Evolutionary conservation across 2,329 filamentous ascomycete genomes (phyloP).

Genomic region (Neoascochyta sp.): DNA sequence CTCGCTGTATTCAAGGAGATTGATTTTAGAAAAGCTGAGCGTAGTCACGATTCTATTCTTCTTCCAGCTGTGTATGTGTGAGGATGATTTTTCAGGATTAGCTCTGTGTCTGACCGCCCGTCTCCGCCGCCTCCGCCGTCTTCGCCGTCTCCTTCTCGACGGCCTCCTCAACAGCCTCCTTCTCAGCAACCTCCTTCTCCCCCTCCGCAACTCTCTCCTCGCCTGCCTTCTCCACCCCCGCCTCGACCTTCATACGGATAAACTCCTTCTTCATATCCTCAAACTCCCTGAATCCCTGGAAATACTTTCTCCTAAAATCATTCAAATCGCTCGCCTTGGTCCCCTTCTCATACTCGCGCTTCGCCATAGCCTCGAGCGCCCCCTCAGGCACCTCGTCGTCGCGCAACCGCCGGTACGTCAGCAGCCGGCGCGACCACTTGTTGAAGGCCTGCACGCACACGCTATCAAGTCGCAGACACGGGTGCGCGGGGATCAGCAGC

Average conservation of each 20-base stretch:
- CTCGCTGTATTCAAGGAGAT: too few relatives aligned
- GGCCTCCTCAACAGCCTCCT: too few relatives aligned
- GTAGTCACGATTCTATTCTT: too few relatives aligned
- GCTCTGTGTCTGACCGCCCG: too few relatives aligned
- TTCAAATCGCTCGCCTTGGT: constrained; percentile 64
- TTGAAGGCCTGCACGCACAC: constrained; percentile 85
- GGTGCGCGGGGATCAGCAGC: constrained; percentile 72
- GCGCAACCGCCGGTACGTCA: constrained; percentile 74
- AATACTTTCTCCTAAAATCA: constrained; percentile 59
- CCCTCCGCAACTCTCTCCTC: background rate
- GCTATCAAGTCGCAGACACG: constrained; percentile 66
- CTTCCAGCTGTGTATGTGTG: too few relatives aligned
- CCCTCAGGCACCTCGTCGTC: constrained; percentile 50
- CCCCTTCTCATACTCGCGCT: constrained; percentile 41
- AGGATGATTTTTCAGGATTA: too few relatives aligned
- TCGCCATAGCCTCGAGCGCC: constrained; percentile 7
- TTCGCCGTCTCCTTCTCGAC: too few relatives aligned
- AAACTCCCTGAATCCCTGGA: constrained; percentile 39
- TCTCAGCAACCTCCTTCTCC: background rate
- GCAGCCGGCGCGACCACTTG: constrained; percentile 85
- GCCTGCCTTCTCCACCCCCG: background rate
- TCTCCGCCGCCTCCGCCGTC: too few relatives aligned
- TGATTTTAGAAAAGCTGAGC: too few relatives aligned
- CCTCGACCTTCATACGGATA: constrained; percentile 18
- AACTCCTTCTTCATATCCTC: constrained; percentile 31